Conservation (phyloP, 192 early-diverging fungal genomes). For the Dimargaris cristalligena region DNA sequence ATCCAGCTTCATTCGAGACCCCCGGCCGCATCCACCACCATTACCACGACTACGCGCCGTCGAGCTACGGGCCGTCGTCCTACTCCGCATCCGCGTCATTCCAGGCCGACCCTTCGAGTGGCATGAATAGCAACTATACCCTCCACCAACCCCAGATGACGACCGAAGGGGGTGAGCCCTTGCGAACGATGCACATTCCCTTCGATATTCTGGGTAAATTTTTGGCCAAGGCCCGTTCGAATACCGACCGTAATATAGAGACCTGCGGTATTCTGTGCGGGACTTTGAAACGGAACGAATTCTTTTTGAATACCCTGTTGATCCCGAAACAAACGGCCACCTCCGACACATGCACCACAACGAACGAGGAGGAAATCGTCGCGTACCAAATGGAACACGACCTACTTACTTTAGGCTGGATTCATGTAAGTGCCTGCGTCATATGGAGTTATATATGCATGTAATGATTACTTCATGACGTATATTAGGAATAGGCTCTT, state of each 20-base stretch:
- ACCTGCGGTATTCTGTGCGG: slow-evolving; percentile 80
- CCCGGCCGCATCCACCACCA: not conserved
- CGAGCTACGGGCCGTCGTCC: not conserved
- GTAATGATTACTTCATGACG: not conserved
- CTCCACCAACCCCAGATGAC: not conserved
- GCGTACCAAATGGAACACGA: slow-evolving; percentile 54
- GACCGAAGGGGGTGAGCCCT: slow-evolving; percentile 32
- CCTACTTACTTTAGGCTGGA: slow-evolving; percentile 77
- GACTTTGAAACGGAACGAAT: slow-evolving; percentile 32
- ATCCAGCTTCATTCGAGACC: not conserved
- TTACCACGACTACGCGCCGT: not conserved
- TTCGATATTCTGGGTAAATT: slow-evolving; percentile 48
- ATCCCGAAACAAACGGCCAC: slow-evolving; percentile 84
- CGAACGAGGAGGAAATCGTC: slow-evolving; percentile 71
- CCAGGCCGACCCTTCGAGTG: slow-evolving; percentile 8
- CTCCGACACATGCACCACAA: slow-evolving; percentile 66
- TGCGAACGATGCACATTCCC: slow-evolving; percentile 52
- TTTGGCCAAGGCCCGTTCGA: slow-evolving; percentile 43
- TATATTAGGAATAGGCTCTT: not conserved
- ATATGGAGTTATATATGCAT: not conserved
- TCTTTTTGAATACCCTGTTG: slow-evolving; percentile 56
- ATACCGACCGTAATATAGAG: slow-evolving; percentile 67
- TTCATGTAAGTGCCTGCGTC: slow-evolving; percentile 35
- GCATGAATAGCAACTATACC: slow-evolving; percentile 12
- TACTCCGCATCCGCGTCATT: slow-evolving; percentile 6